Evolutionary conservation across 2,329 filamentous ascomycete species (phyloP), one percentile per base, ranked within the genome.

Genomic region (Xylariales sp.): DNA sequence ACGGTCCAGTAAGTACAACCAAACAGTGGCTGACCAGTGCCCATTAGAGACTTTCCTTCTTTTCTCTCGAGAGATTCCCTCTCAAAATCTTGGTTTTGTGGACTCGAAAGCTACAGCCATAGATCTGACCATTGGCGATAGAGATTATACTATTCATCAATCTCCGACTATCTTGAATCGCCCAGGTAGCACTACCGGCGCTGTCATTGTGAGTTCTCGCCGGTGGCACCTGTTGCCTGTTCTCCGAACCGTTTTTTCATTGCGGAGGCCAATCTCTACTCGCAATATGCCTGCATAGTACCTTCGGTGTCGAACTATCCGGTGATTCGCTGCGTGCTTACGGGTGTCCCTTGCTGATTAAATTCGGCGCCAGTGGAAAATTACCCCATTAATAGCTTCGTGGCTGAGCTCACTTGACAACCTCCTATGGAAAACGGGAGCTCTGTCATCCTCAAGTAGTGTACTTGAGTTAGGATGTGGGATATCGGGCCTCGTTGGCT

Each of bases 391-490:
- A 52, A 90, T 98, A 76, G 93, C 94, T 28, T 83, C 88, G 71
- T 98, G 93, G 93, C 85, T 98, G 53, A 84, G 89, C 41, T 84
- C 85, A 3, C 79, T 85, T 1, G 76, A 79, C 36, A 94, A 93
- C 77, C 78, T 88, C 0, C 84, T 97, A 55, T 89, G 90, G 80
- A 78, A 80, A 45, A 74, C 80, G 64, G 81, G 80, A 53, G 75
- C 90, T 58, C 83, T 95, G 7, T 79, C 82, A 30, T 67, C 82
- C 0, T 73, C 82, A 1, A 89, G 91, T 5, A 83, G 83, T 5
- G 83, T 94, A 23, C 83, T 97, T 63, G 96, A 98, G 77, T 87
- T 99, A 5, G 96, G 96, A 50, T 94, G 93, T 78, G 96, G 96
- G 62, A 91, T 97, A 63, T 92, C 94, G 0, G 93, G 91, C 18